Evolutionary conservation across 768 basidiomycete species (phyloP).

Genomic region (Galerina marginata): DNA sequence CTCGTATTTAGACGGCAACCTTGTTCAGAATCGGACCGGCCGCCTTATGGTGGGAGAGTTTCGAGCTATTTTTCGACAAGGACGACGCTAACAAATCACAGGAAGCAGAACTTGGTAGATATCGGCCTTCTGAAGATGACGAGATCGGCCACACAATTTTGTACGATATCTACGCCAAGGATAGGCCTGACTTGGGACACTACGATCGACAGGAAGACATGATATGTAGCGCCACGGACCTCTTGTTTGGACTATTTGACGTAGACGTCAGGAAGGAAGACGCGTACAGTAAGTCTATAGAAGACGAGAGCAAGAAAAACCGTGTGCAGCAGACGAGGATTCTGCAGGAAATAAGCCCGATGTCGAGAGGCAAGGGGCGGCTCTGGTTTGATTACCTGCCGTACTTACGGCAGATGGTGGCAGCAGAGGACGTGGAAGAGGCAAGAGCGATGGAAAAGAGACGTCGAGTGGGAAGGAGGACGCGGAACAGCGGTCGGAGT

Average conservation of each 20-base stretch:
- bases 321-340: slow-evolving; percentile 29
- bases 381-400: slow-evolving; percentile 76
- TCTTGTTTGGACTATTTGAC: slow-evolving; percentile 48
- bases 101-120: slow-evolving; percentile 38
- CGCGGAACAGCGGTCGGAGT: slow-evolving; percentile 59
- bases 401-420: slow-evolving; percentile 67
- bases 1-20: slow-evolving; percentile 61
- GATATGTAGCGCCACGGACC: slow-evolving; percentile 47
- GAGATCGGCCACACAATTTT: slow-evolving; percentile 58
- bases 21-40: slow-evolving; percentile 35
- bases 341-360: slow-evolving; percentile 53
- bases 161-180: slow-evolving; percentile 34
- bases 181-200: slow-evolving; percentile 35
- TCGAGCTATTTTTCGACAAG: background rate
- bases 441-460: slow-evolving; percentile 24
- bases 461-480: slow-evolving; percentile 46
- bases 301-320: slow-evolving; percentile 15
- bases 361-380: slow-evolving; percentile 46
- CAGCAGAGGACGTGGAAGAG: slow-evolving; percentile 64
- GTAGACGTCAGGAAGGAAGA: slow-evolving; percentile 17
- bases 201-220: slow-evolving; percentile 56
- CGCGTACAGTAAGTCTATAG: slow-evolving; percentile 3
- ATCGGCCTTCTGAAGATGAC: slow-evolving; percentile 52
- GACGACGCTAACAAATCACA: slow-evolving; percentile 17
- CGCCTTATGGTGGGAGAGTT: slow-evolving; percentile 21